phyloP scores from a whole-genome alignment of 306 rosid genomes.

The peach (Prunus persica) region DNA sequence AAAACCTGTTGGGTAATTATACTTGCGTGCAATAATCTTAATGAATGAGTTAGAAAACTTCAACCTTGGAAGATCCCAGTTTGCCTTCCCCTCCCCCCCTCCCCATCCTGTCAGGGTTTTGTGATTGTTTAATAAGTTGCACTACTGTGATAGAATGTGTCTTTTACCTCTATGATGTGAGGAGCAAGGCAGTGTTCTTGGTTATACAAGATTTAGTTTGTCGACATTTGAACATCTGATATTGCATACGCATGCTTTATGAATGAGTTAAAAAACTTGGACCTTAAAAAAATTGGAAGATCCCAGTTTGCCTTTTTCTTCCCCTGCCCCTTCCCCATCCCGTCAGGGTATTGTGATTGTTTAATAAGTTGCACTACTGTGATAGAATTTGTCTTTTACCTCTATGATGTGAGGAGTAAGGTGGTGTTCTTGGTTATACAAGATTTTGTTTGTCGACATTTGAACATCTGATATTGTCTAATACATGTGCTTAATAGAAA shows the following conservation, averaged over 20 bases:
- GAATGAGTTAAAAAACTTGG: neutral
- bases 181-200: neutral
- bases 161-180: neutral
- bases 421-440: neutral
- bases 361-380: neutral
- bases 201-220: neutral
- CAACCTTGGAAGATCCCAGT: neutral
- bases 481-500: neutral
- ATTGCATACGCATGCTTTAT: neutral
- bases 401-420: neutral
- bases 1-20: neutral
- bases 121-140: neutral
- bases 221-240: neutral
- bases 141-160: neutral
- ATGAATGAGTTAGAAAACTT: neutral
- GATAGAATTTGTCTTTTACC: neutral
- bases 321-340: neutral
- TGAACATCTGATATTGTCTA: slow-evolving; percentile 2
- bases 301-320: neutral
- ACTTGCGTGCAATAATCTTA: neutral
- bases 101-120: neutral
- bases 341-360: neutral
- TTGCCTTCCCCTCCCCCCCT: neutral
- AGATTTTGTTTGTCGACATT: neutral
- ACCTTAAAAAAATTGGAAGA: no score